Evolutionary conservation across 2,329 filamentous ascomycete species (phyloP), one percentile per base, ranked within the genome.

Genomic region (Lasiodiplodia sp.): DNA sequence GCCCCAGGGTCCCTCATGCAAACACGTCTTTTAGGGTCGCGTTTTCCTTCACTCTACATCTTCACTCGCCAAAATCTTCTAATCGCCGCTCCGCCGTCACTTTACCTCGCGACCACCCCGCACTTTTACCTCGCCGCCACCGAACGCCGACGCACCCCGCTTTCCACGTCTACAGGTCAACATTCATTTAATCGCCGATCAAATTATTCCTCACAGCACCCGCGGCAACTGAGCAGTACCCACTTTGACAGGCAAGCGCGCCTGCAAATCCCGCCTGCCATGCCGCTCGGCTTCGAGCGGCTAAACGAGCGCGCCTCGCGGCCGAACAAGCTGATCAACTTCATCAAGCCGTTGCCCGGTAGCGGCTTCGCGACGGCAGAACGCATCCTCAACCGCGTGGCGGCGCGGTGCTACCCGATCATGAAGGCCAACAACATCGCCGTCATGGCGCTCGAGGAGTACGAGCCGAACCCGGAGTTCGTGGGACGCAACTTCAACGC

Each of bases 401-500:
- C 79, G 16, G 93, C 93, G 68, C 91, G 94, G 86, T 94, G 92
- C 76, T 84, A 85, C 28, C 93, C 93, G 1, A 81, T 85, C 71
- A 84, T 84, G 82, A 82, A 82, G 69, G 73, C 78, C 66, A 74
- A 85, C 72, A 78, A 79, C 74, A 78, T 84, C 68, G 77, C 79
- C 25, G 82, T 86, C 18, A 84, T 84, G 77, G 76, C 80, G 18
- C 84, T 97, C 0, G 93, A 96, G 78, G 93, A 97, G 76, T 93
- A 92, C 76, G 89, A 91, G 67, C 89, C 91, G 1, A 97, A 97
- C 74, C 82, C 82, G 52, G 92, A 96, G 78, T 97, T 97, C 75
- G 89, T 93, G 51, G 93, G 93, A 3, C 91, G 93, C 67, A 96
- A 97, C 77, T 96, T 97, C 84, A 97, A 97, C 73, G 91, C 91